phyloP scores from a whole-genome alignment of 2,329 filamentous ascomycete genomes.

The Calonectria pseudoreteaudii region DNA sequence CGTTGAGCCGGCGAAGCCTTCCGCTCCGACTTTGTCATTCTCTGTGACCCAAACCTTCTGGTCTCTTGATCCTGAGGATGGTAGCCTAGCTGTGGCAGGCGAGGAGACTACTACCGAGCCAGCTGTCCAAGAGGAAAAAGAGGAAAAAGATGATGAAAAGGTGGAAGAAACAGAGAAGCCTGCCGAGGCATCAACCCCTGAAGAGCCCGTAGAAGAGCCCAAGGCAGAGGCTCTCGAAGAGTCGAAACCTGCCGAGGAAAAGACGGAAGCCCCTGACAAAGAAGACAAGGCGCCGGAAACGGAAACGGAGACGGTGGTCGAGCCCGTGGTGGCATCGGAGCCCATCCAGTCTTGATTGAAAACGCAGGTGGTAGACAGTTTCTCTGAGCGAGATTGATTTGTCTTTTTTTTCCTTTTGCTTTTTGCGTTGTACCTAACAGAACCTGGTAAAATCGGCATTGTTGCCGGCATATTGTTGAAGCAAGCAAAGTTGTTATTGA shows the following conservation, averaged over 20 bases:
- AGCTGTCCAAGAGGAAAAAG: conserved; percentile 20
- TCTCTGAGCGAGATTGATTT: background rate
- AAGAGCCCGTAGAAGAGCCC: background rate
- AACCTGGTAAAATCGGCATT: conserved; percentile 9
- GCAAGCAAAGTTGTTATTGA: conserved; percentile 23
- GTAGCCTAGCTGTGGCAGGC: conserved; percentile 50
- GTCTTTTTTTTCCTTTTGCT: background rate
- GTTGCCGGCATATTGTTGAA: conserved; percentile 3
- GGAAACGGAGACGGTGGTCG: conserved; percentile 48
- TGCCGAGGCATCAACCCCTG: background rate
- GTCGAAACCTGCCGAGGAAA: conserved; percentile 18
- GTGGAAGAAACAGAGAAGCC: conserved; percentile 19
- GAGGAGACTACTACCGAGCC: conserved; percentile 29
- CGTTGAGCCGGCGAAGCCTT: conserved; percentile 42
- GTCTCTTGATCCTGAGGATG: conserved; percentile 64
- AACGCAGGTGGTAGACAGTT: background rate
- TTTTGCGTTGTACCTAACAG: conserved; percentile 10
- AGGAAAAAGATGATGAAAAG: conserved; percentile 17
- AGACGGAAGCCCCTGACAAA: conserved; percentile 1
- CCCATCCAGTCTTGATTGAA: conserved; percentile 40
- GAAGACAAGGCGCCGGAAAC: conserved; percentile 17
- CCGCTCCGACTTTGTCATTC: conserved; percentile 58
- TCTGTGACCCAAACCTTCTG: conserved; percentile 61
- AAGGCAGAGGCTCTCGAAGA: conserved; percentile 1
- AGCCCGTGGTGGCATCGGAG: conserved; percentile 52